Base-by-base conservation (phyloP, 2,329 filamentous ascomycete genomes). In the Aspergillus jensenii region DNA sequence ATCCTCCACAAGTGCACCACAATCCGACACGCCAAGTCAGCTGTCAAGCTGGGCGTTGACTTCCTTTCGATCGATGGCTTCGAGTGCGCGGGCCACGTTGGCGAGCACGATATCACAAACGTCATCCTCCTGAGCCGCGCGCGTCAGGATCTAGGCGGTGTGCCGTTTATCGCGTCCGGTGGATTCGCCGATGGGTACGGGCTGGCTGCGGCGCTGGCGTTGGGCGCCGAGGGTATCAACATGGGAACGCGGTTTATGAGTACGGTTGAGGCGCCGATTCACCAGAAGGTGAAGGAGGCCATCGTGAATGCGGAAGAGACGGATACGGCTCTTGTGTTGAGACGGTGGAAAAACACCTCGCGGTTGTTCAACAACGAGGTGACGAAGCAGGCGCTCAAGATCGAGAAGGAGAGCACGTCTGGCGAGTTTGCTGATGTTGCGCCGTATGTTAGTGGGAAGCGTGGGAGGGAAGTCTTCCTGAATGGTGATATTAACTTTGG, bases 191-290 rank as follows among this genome's bases (percentile, higher is more conserved):
- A 99, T 73, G 95, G 95, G 0, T 86, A 96, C 69, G 95, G 95
- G 4, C 84, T 99, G 19, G 95, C 95, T 1, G 95, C 93, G 2
- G 95, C 95, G 7, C 81, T 99, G 66, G 88, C 89, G 41, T 84
- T 99, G 12, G 95, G 95, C 37, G 95, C 95, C 0, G 90, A 91
- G 74, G 95, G 95, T 62, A 88, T 98, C 78, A 99, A 99, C 79
- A 99, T 99, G 95, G 95, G 95, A 58, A 99, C 95, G 9, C 83
- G 95, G 43, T 99, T 98, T 81, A 96, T 99, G 90, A 93, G 90
- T 79, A 98, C 95, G 0, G 82, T 93, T 45, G 95, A 98, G 77
- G 88, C 93, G 15, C 95, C 95, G 1, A 90, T 99, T 63, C 95
- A 99, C 78, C 74, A 86, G 49, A 96, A 96, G 66, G 91, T 99